Percentiles rank a stretch among this genome's conserved stretches.
phyloP scores from a whole-genome alignment of 2,329 filamentous ascomycete genomes.

The Aspergillus luchuensis region DNA sequence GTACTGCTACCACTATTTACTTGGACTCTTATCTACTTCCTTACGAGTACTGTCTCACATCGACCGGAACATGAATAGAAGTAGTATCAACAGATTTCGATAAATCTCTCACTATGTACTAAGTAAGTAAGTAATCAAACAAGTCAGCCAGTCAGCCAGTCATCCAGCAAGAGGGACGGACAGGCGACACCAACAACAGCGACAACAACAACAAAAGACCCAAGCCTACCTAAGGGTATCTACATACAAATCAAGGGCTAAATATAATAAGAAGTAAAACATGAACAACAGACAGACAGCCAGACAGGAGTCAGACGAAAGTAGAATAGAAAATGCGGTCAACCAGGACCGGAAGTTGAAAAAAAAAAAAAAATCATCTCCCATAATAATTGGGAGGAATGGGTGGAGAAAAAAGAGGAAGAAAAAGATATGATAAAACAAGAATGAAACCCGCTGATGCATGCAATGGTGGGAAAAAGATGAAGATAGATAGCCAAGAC shows the following conservation, averaged over 20 bases:
- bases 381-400: background rate
- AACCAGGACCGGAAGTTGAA: background rate
- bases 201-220: slow-evolving; percentile 10
- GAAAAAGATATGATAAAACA: background rate
- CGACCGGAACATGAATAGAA: background rate
- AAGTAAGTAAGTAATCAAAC: background rate
- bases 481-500: background rate
- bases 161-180: background rate
- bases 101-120: background rate
- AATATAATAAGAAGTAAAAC: slow-evolving; percentile 20
- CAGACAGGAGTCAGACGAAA: slow-evolving; percentile 10
- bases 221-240: slow-evolving; percentile 24
- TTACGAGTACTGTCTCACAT: background rate
- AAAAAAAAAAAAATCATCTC: background rate
- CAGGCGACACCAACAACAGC: background rate
- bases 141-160: background rate
- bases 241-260: slow-evolving; percentile 16
- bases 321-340: background rate
- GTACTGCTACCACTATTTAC: background rate
- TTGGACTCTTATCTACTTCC: no score
- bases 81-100: background rate
- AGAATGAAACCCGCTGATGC: slow-evolving; percentile 6
- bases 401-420: background rate
- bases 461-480: background rate
- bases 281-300: background rate